Conservation (phyloP, 1,284 basidiomycete species). For the Phenoliferia sp. region DNA sequence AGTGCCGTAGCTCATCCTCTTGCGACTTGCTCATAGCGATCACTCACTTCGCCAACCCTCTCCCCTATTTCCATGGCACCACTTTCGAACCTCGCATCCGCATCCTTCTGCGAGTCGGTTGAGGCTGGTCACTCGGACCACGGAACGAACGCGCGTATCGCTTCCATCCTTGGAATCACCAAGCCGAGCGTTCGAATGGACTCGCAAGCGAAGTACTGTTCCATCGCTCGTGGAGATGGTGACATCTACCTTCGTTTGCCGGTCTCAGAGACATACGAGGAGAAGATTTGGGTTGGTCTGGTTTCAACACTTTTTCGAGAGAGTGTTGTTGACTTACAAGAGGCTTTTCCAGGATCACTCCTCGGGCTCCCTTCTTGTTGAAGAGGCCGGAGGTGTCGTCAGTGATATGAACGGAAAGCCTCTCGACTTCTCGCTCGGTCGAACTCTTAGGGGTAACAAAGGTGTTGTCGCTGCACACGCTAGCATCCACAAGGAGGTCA, state of each 20-base stretch:
- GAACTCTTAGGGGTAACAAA: conserved; percentile 78
- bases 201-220: conserved; percentile 93
- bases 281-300: conserved; percentile 78
- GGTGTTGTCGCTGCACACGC: conserved; percentile 76
- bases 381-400: conserved; percentile 83
- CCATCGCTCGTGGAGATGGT: conserved; percentile 80
- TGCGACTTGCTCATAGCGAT: conserved; percentile 35
- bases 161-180: conserved; percentile 63
- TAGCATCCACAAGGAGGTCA: conserved; percentile 60
- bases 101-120: conserved; percentile 84
- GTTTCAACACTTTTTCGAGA: conserved; percentile 1
- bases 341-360: conserved; percentile 70
- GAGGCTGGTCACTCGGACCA: conserved; percentile 90
- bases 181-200: conserved; percentile 81
- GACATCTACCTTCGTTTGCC: conserved; percentile 89
- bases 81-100: conserved; percentile 46
- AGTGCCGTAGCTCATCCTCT: background rate
- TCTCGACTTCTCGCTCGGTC: conserved; percentile 80
- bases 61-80: conserved; percentile 36
- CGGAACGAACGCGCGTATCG: conserved; percentile 68
- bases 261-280: conserved; percentile 64
- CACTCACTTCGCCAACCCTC: conserved; percentile 23
- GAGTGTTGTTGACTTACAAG: background rate
- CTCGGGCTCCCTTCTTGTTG: conserved; percentile 74
- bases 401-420: conserved; percentile 73